phyloP scores from a whole-genome alignment of 345 rosid species.

The Salix caprea region DNA sequence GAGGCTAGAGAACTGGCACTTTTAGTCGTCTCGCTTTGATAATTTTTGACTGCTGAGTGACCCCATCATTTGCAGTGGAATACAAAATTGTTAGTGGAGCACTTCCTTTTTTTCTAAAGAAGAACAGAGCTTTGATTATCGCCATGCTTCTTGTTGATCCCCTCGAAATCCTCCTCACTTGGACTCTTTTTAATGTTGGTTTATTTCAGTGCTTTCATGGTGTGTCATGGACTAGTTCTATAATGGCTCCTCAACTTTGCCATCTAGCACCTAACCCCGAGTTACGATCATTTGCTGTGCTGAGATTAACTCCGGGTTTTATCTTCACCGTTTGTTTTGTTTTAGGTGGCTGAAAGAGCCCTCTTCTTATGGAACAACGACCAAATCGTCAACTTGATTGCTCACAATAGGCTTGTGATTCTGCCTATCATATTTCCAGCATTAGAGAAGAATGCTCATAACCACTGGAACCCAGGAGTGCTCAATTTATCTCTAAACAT shows the following conservation, averaged over 20 bases:
- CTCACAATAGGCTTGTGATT: constrained; percentile 58
- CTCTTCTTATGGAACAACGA: constrained; percentile 90
- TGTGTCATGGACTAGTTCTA: neutral
- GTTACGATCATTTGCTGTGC: too few species aligned
- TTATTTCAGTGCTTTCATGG: neutral
- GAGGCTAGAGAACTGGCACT: neutral
- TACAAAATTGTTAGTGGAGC: neutral
- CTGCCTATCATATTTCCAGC: constrained; percentile 66
- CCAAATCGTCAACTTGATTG: constrained; percentile 68
- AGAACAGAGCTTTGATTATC: neutral
- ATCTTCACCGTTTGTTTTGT: constrained; percentile 5
- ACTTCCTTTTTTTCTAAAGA: neutral
- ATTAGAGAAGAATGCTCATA: constrained; percentile 61
- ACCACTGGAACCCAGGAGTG: constrained; percentile 86
- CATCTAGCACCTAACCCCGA: neutral
- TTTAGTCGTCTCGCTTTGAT: neutral
- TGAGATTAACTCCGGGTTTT: neutral
- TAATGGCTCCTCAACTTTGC: neutral
- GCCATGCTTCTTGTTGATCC: neutral
- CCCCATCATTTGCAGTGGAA: neutral
- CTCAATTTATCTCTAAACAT: constrained; percentile 62
- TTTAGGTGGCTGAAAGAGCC: constrained; percentile 91
- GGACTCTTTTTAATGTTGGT: neutral
- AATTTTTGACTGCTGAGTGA: neutral
- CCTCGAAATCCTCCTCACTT: neutral